These are phyloP conservation scores for Aureobasidium lini DNA, from an alignment of 2,329 filamentous ascomycete genomes.

Conservation along the genomic window DNA sequence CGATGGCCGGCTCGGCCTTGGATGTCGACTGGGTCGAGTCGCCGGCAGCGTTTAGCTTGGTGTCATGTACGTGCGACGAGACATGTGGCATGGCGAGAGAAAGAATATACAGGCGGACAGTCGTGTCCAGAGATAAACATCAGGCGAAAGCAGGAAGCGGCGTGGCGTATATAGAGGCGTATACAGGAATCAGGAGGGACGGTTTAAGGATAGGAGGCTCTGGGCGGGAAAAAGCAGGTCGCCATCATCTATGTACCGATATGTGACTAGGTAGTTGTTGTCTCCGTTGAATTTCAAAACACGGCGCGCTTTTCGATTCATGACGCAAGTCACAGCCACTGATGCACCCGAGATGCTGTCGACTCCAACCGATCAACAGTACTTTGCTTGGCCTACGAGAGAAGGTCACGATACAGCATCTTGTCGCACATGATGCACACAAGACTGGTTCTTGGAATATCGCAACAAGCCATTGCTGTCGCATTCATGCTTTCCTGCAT, in stretches of 20 bases:
- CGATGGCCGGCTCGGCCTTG: constrained; percentile 25
- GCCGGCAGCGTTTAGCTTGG: not conserved
- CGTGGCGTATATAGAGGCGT: not conserved
- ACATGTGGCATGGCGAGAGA: constrained; percentile 6
- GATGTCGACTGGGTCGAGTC: not conserved
- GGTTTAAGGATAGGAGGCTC: not conserved
- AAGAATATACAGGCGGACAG: not conserved
- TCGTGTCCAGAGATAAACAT: not conserved
- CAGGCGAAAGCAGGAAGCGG: not conserved
- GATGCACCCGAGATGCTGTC: not conserved
- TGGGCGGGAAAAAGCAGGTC: not conserved
- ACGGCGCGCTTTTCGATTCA: not conserved
- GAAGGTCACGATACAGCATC: not conserved
- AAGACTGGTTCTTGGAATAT: not conserved
- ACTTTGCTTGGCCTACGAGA: not conserved
- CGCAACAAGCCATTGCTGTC: not conserved
- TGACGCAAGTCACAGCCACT: not conserved
- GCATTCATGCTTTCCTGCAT: not conserved
- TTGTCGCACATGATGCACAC: not conserved
- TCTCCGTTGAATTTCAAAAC: not conserved
- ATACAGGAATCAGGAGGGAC: not conserved
- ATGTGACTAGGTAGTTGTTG: not conserved
- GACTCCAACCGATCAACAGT: not conserved
- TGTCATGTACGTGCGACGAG: not conserved
- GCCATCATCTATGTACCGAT: not conserved